A percentile compares a stretch with the other conserved stretches of the same genome.
Evolutionary conservation across 2,329 filamentous ascomycete genomes (phyloP).

Genomic region (Phaeosphaeria sp.): DNA sequence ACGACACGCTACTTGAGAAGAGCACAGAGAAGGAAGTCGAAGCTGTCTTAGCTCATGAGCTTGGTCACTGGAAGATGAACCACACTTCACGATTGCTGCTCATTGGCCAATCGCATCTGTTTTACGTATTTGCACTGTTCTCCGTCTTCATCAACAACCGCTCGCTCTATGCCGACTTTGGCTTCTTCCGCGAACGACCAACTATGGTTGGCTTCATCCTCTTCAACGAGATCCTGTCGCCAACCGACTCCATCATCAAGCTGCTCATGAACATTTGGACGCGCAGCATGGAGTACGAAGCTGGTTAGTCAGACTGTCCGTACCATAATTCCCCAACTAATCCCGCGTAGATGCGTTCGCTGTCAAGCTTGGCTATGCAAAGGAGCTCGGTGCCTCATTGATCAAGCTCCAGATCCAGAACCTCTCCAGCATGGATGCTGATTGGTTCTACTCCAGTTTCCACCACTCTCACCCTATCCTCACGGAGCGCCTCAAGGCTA

Average conservation of each 20-base stretch:
- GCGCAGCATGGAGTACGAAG: conserved; percentile 94
- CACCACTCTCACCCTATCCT: conserved; percentile 98
- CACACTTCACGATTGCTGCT: conserved; percentile 92
- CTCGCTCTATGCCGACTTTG: conserved; percentile 89
- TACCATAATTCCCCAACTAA: conserved; percentile 13
- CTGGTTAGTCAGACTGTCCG: conserved; percentile 59
- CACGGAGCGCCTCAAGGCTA: conserved; percentile 87
- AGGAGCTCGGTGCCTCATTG: conserved; percentile 82
- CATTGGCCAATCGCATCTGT: conserved; percentile 83
- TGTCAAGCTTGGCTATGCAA: conserved; percentile 79
- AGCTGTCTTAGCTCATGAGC: conserved; percentile 91
- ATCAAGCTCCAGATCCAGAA: conserved; percentile 99
- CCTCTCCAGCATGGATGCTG: conserved; percentile 96
- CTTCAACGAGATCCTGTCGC: conserved; percentile 94
- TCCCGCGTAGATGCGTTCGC: conserved; percentile 76
- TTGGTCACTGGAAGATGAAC: conserved; percentile 95
- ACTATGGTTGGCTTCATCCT: conserved; percentile 98
- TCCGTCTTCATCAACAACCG: conserved; percentile 96
- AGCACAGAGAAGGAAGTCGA: conserved; percentile 90
- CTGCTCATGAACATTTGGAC: conserved; percentile 95
- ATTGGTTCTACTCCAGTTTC: conserved; percentile 98
- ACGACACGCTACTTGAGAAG: conserved; percentile 97
- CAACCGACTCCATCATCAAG: conserved; percentile 94
- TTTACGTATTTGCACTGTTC: conserved; percentile 97
- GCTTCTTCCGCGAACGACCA: conserved; percentile 81